Base-by-base conservation (phyloP, 306 rosid species). In the Mucuna pruriens region DNA sequence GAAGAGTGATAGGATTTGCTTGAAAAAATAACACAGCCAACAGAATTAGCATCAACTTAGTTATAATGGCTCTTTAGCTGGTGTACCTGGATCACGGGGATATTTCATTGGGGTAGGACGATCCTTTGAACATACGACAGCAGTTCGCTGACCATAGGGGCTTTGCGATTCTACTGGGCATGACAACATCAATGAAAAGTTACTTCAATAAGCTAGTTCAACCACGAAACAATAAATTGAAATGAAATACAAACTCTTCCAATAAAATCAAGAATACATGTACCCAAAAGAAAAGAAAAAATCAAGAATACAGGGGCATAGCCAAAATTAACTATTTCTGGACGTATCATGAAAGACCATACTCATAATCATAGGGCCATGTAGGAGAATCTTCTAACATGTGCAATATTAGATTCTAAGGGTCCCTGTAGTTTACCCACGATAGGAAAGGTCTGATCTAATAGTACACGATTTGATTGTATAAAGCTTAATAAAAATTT, bases 41-140 rank as follows among this genome's bases (percentile, higher is more conserved):
- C 83, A 67, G 71, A 83, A 9, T 20, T 54, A 57, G 58, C 54
- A 45, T 54, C 51, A 33, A 46, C 72, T 68, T 62, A 81, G 67
- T 85, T 80, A 93, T 84, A 93, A 65, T 69, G 98, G 98, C 73
- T 75, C 83, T 89, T 91, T 91, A 2, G 88, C 92, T 8, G 96
- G 98, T 58, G 90, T 91, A 81, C 99, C 98, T 39, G 98, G 93
- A 86, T 79, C 82, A 4, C 96, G 93, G 85, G 97, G 97, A 87
- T 90, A 95, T 81, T 84, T 93, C 86, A 61, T 71, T 12, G 95
- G 95, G 33, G 97, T 91, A 68, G 88, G 77, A 44, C 68, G 92
- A 60, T 87, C 87, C 87, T 93, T 93, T 23, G 84, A 77, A 54
- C 92, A 92, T 76, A 95, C 69, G 40, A 93, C 83, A 45, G 88